phyloP scores from a whole-genome alignment of 257 asterid genomes.

The Primulina tabacum region DNA sequence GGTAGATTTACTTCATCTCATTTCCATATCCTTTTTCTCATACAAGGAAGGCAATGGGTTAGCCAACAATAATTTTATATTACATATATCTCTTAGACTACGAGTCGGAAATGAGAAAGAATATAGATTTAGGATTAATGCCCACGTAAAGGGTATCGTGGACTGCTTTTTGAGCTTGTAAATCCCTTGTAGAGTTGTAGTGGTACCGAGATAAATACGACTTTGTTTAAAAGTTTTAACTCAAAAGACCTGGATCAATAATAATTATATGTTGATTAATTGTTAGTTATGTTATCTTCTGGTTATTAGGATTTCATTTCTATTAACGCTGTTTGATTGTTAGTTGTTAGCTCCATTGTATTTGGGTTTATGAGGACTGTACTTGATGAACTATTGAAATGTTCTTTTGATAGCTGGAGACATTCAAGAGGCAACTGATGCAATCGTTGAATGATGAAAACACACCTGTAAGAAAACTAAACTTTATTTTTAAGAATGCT shows the following conservation, averaged over 20 bases:
- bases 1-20: not conserved
- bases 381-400: conserved; percentile 23
- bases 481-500: not conserved
- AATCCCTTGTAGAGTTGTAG: not conserved
- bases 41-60: not conserved
- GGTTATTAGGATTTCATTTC: not conserved
- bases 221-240: not conserved
- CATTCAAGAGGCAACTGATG: conserved; percentile 91
- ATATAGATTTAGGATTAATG: not conserved
- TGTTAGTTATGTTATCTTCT: not conserved
- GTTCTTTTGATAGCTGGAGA: conserved; percentile 69
- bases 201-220: not conserved
- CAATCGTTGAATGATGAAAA: conserved; percentile 80
- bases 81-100: not conserved
- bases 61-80: not conserved
- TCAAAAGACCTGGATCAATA: not conserved
- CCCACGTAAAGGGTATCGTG: too few species aligned
- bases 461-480: conserved; percentile 53
- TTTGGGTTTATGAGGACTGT: conserved; percentile 7
- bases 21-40: not conserved
- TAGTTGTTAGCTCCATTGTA: conserved; percentile 1
- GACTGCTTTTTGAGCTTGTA: not conserved
- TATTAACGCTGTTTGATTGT: not conserved
- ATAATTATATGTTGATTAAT: not conserved
- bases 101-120: not conserved